Percentiles rank a stretch among this genome's conserved stretches.
phyloP scores from a whole-genome alignment of 192 early-diverging fungal species.

The Entomortierella parvispora region DNA sequence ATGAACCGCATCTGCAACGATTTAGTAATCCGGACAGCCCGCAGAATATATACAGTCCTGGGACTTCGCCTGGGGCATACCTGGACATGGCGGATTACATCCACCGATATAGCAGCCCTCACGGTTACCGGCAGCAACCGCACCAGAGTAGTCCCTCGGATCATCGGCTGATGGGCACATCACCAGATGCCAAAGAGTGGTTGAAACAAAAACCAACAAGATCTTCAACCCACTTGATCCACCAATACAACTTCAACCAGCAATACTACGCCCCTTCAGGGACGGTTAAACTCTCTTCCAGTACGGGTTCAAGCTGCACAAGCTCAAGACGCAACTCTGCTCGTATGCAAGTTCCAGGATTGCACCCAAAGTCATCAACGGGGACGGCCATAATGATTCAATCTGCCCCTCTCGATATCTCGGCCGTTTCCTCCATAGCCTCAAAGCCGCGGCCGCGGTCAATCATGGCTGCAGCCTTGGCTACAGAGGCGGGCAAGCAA shows the following conservation, averaged over 20 bases:
- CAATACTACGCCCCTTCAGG: slow-evolving; percentile 30
- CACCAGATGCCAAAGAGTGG: slow-evolving; percentile 47
- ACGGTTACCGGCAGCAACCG: slow-evolving; percentile 11
- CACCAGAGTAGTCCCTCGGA: slow-evolving; percentile 3
- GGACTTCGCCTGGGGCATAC: too few relatives aligned
- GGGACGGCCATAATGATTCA: too few relatives aligned
- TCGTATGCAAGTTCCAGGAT: not conserved
- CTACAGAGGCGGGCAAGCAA: slow-evolving; percentile 1
- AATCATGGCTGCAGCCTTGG: slow-evolving; percentile 13
- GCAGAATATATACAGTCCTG: too few relatives aligned
- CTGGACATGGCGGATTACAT: too few relatives aligned
- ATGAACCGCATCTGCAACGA: not conserved
- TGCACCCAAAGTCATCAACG: not conserved
- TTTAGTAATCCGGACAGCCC: not conserved
- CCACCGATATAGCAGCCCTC: slow-evolving; percentile 5
- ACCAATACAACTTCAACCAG: slow-evolving; percentile 38
- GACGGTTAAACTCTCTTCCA: slow-evolving; percentile 3
- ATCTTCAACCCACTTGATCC: slow-evolving; percentile 30
- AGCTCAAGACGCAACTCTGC: slow-evolving; percentile 9
- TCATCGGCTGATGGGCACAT: slow-evolving; percentile 23
- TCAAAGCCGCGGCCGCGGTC: slow-evolving; percentile 14
- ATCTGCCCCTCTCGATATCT: not conserved
- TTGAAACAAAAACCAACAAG: slow-evolving; percentile 45
- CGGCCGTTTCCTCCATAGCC: not conserved
- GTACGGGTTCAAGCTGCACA: not conserved